A percentile compares a stretch with the other conserved stretches of the same genome.
These are phyloP conservation scores for Sechiopsis laciniata DNA, from an alignment of 306 rosid species.

Conservation along the genomic window DNA sequence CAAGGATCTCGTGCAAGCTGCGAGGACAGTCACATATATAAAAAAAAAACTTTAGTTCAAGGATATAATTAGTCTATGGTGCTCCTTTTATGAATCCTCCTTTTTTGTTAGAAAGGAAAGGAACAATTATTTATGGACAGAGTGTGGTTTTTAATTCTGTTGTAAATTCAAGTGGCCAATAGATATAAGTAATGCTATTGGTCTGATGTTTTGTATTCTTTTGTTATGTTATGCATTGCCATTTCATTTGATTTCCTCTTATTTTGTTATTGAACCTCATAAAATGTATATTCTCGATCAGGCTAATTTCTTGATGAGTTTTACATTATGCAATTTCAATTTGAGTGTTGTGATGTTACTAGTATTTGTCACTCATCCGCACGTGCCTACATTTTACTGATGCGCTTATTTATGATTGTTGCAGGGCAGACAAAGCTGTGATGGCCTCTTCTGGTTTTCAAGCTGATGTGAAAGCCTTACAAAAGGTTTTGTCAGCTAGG, in stretches of 20 bases:
- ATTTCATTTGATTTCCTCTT: not conserved
- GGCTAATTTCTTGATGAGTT: not conserved
- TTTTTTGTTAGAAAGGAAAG: not conserved
- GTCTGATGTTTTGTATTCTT: conserved; percentile 7
- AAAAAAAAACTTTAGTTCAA: not conserved
- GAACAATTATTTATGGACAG: no score
- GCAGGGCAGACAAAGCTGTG: conserved; percentile 70
- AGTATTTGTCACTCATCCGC: no score
- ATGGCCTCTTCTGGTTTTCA: conserved; percentile 98
- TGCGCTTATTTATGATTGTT: conserved; percentile 17
- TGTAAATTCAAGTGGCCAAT: not conserved
- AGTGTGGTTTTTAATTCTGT: no score
- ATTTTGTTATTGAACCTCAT: not conserved
- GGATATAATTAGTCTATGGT: not conserved
- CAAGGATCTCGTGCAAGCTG: no score
- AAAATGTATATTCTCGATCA: not conserved
- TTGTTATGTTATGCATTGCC: not conserved
- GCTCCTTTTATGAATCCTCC: not conserved
- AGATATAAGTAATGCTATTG: not conserved
- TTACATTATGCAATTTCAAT: not conserved
- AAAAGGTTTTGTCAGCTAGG: conserved; percentile 70
- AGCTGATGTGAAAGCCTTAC: conserved; percentile 95
- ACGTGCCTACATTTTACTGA: not conserved
- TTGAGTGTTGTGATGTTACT: not conserved
- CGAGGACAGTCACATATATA: no score